Evolutionary conservation across 2,329 filamentous ascomycete genomes (phyloP).

Genomic region (Colletotrichum scovillei): DNA sequence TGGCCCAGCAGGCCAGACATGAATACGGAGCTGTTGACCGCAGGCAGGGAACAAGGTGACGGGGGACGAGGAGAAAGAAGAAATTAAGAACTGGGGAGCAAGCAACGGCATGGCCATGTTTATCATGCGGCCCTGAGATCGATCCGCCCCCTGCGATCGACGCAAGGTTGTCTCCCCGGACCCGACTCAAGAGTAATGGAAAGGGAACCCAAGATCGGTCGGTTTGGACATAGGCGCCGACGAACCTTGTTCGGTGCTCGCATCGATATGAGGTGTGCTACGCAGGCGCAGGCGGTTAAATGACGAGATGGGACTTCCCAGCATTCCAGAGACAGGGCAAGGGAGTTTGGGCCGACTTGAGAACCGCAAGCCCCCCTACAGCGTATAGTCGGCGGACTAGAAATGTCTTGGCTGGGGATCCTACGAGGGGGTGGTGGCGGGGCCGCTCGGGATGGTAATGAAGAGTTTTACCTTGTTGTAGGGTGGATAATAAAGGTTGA

Average conservation of each 20-base stretch:
- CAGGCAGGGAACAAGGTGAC: slow-evolving; percentile 26
- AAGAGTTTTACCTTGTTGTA: slow-evolving; percentile 26
- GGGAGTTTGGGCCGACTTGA: slow-evolving; percentile 11
- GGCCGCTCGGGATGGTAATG: slow-evolving; percentile 13
- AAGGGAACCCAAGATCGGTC: neutral
- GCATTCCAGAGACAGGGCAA: slow-evolving; percentile 14
- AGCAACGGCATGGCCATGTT: slow-evolving; percentile 31
- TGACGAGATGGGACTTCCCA: slow-evolving; percentile 21
- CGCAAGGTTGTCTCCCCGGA: slow-evolving; percentile 21
- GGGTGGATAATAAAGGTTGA: slow-evolving; percentile 22
- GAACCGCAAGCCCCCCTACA: slow-evolving; percentile 9
- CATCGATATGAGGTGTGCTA: slow-evolving; percentile 11
- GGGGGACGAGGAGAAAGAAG: slow-evolving; percentile 22
- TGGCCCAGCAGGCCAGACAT: slow-evolving; percentile 27
- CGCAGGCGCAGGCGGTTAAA: neutral
- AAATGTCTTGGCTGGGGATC: slow-evolving; percentile 17
- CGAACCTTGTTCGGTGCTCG: slow-evolving; percentile 2
- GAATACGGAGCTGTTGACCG: slow-evolving; percentile 17
- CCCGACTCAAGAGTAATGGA: neutral
- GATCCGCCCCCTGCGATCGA: slow-evolving; percentile 21
- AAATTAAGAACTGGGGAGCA: slow-evolving; percentile 22
- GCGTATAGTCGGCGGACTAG: neutral
- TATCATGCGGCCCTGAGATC: slow-evolving; percentile 35
- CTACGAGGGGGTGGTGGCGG: neutral
- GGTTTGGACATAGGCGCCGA: neutral